A percentile compares a stretch with the other conserved stretches of the same genome.
Conservation (phyloP, 1,139 yeast species). For the Diutina neorugosa region DNA sequence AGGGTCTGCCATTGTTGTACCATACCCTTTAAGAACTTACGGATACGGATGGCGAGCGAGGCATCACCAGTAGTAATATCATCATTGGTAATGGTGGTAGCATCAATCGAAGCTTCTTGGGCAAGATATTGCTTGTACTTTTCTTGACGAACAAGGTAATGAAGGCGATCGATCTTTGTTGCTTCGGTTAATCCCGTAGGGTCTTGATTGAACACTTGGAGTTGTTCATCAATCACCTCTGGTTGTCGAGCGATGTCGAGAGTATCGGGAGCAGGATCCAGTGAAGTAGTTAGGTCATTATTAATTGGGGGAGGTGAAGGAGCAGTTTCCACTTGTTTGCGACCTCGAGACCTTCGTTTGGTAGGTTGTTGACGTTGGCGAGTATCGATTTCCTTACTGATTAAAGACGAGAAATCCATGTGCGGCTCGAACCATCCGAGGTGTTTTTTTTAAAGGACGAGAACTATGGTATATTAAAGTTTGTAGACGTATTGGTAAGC, state of each 20-base stretch:
- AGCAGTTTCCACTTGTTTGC: too few species aligned
- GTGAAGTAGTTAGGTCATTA: too few species aligned
- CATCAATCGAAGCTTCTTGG: neutral
- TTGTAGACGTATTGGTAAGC: neutral
- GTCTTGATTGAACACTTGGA: slow-evolving; percentile 12
- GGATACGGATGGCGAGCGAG: slow-evolving; percentile 26
- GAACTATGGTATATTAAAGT: neutral
- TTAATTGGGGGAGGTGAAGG: too few species aligned
- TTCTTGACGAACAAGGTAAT: slow-evolving; percentile 10
- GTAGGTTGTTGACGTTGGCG: slow-evolving; percentile 12
- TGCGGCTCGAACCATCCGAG: neutral
- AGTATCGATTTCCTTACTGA: slow-evolving; percentile 20
- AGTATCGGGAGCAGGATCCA: slow-evolving; percentile 4
- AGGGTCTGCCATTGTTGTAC: slow-evolving; percentile 32
- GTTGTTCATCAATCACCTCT: slow-evolving; percentile 12
- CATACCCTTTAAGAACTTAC: slow-evolving; percentile 37
- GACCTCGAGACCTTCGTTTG: too few species aligned
- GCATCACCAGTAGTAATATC: slow-evolving; percentile 23
- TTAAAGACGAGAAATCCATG: slow-evolving; percentile 22
- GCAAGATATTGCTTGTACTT: slow-evolving; percentile 7
- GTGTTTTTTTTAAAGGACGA: neutral
- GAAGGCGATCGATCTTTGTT: slow-evolving; percentile 17
- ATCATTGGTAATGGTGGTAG: slow-evolving; percentile 15
- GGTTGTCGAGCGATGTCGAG: slow-evolving; percentile 1
- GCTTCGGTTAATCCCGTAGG: slow-evolving; percentile 12